Evolutionary conservation across 805 yeast genomes (phyloP).

Genomic region (Candida railenensis): DNA sequence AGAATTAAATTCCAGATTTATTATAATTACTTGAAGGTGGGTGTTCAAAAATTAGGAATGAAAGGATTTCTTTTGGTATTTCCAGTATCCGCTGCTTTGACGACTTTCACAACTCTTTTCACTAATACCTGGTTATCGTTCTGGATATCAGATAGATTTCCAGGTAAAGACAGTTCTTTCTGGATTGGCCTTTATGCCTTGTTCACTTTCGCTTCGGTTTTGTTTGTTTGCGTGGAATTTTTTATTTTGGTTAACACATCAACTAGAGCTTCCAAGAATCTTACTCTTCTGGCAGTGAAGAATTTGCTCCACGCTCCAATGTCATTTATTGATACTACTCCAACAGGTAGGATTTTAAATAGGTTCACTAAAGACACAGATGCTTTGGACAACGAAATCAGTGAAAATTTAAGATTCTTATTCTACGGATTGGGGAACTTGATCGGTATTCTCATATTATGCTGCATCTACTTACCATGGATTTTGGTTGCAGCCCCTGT

Average conservation of each 20-base stretch:
- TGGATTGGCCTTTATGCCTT: constrained; percentile 76
- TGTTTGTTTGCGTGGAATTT: constrained; percentile 44
- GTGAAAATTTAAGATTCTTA: constrained; percentile 65
- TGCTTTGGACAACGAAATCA: constrained; percentile 74
- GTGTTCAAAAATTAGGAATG: constrained; percentile 48
- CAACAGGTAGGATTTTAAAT: constrained; percentile 82
- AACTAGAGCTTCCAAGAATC: constrained; percentile 51
- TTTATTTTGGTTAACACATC: constrained; percentile 47
- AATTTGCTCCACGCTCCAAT: constrained; percentile 74
- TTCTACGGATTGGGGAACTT: constrained; percentile 53
- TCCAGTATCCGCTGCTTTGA: constrained; percentile 19
- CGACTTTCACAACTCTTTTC: constrained; percentile 55
- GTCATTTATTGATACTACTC: constrained; percentile 82
- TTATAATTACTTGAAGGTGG: constrained; percentile 48
- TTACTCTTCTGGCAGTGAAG: constrained; percentile 62
- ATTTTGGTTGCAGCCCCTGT: constrained; percentile 38
- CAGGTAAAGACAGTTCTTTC: constrained; percentile 44
- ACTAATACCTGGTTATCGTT: constrained; percentile 80
- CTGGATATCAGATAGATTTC: constrained; percentile 66
- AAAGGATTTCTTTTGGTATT: constrained; percentile 20
- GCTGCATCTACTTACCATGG: constrained; percentile 39
- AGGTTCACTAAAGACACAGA: constrained; percentile 89
- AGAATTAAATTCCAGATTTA: constrained; percentile 51
- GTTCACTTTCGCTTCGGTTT: constrained; percentile 50
- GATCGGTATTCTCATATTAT: constrained; percentile 49